These are phyloP conservation scores for Rosa hybrid DNA, from an alignment of 331 rosid species.

Conservation along the genomic window DNA sequence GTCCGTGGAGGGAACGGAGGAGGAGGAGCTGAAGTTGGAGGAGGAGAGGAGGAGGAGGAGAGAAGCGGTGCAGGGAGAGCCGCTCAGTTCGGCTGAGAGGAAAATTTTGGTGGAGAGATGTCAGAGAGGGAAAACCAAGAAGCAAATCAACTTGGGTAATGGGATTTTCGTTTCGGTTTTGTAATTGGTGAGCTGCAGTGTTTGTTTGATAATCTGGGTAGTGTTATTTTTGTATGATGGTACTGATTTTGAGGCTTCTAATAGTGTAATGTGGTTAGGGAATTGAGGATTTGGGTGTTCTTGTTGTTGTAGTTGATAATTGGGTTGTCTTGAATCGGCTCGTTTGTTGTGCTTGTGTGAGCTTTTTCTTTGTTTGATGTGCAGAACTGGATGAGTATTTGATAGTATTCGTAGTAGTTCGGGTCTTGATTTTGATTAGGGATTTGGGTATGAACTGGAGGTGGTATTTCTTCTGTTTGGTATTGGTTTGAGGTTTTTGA, in stretches of 20 bases:
- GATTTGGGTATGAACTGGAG: too few relatives aligned
- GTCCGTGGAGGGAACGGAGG: slow-evolving; percentile 55
- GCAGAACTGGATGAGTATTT: too few relatives aligned
- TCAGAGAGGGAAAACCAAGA: slow-evolving; percentile 60
- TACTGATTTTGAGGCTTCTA: background rate
- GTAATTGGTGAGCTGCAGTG: background rate
- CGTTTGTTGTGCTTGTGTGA: too few relatives aligned
- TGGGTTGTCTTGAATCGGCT: too few relatives aligned
- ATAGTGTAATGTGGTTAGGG: background rate
- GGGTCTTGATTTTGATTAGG: too few relatives aligned
- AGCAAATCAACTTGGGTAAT: slow-evolving; percentile 82
- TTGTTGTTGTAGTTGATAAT: too few relatives aligned
- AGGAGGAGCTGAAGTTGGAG: slow-evolving; percentile 48
- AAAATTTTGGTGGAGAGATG: slow-evolving; percentile 61
- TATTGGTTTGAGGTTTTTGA: too few relatives aligned
- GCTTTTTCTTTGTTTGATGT: too few relatives aligned
- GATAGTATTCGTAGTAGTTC: too few relatives aligned
- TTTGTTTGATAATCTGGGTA: background rate
- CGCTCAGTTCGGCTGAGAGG: slow-evolving; percentile 65
- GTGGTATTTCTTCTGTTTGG: too few relatives aligned
- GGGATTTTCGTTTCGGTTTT: too few relatives aligned
- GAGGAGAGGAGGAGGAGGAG: slow-evolving; percentile 58
- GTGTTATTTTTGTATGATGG: background rate
- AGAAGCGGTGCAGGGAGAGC: slow-evolving; percentile 58
- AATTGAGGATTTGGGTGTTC: too few relatives aligned